A percentile compares a stretch with the other conserved stretches of the same genome.
These are phyloP conservation scores for Phytophthora colocasiae DNA, from an alignment of 352 stramenopile genomes.

Conservation along the genomic window DNA sequence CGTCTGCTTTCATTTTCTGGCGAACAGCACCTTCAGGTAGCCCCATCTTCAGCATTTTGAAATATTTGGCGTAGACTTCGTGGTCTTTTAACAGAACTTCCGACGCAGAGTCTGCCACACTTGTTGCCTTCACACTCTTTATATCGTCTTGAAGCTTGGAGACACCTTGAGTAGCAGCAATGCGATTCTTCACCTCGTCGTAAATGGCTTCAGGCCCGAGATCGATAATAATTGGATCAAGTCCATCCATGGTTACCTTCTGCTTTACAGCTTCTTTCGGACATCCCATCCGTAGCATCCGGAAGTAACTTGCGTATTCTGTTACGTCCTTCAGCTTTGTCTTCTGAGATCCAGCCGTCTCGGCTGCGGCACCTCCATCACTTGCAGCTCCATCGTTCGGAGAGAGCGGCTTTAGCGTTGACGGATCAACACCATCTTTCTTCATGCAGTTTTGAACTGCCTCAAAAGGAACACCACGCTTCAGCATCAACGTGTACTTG, in stretches of 20 bases:
- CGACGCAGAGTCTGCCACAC: not conserved
- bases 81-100: slow-evolving; percentile 59
- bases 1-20: slow-evolving; percentile 85
- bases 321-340: slow-evolving; percentile 66
- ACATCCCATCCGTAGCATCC: slow-evolving; percentile 94
- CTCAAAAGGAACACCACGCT: slow-evolving; percentile 72
- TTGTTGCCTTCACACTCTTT: slow-evolving; percentile 48
- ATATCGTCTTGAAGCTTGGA: slow-evolving; percentile 73
- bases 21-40: slow-evolving; percentile 84
- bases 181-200: slow-evolving; percentile 67
- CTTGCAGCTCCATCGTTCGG: not conserved
- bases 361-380: not conserved
- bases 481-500: slow-evolving; percentile 76
- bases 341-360: slow-evolving; percentile 5
- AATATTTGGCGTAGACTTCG: slow-evolving; percentile 89
- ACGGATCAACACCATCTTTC: slow-evolving; percentile 66
- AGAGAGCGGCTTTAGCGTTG: slow-evolving; percentile 33
- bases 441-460: slow-evolving; percentile 79
- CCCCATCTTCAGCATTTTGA: slow-evolving; percentile 95
- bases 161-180: slow-evolving; percentile 28
- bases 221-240: slow-evolving; percentile 73
- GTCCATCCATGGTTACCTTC: slow-evolving; percentile 93
- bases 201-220: slow-evolving; percentile 67
- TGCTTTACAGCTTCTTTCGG: slow-evolving; percentile 91
- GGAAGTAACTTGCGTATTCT: slow-evolving; percentile 91